Percentiles rank a stretch among this genome's conserved stretches.
These are phyloP conservation scores for Cylindrotheca fusiformis DNA, from an alignment of 108 stramenopile species.

Conservation along the genomic window DNA sequence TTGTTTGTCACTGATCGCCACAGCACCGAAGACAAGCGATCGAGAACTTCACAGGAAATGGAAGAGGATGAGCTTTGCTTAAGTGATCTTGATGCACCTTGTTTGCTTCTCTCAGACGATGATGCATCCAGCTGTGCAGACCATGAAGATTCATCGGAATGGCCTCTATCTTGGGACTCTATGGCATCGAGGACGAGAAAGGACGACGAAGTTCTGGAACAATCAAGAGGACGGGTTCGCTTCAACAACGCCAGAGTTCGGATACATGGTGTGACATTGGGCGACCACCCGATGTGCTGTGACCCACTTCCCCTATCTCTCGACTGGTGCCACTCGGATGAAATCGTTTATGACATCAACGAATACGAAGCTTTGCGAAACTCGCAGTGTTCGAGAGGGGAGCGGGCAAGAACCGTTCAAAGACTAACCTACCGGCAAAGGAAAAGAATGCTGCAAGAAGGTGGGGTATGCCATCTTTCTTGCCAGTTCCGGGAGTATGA, in stretches of 20 bases:
- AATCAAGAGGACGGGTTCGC: constrained; percentile 17
- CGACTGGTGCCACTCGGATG: constrained; percentile 43
- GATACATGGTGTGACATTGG: constrained; percentile 37
- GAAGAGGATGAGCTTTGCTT: too few relatives aligned
- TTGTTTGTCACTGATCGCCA: too few relatives aligned
- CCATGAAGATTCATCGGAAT: too few relatives aligned
- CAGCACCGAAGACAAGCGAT: too few relatives aligned
- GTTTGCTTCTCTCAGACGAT: too few relatives aligned
- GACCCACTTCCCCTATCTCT: constrained; percentile 45
- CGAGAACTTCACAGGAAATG: too few relatives aligned
- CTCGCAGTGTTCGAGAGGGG: neutral
- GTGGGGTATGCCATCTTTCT: neutral
- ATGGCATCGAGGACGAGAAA: too few relatives aligned
- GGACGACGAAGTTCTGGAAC: too few relatives aligned
- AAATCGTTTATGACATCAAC: constrained; percentile 26
- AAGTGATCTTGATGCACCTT: too few relatives aligned
- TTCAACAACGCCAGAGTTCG: constrained; percentile 17
- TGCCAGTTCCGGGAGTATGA: neutral
- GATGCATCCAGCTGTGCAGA: too few relatives aligned
- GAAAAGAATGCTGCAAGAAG: constrained; percentile 11
- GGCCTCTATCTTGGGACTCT: too few relatives aligned
- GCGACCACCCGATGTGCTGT: constrained; percentile 49
- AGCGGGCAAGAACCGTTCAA: constrained; percentile 6
- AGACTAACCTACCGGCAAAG: constrained; percentile 22
- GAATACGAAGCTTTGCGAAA: constrained; percentile 18